Evolutionary conservation across 495 filamentous ascomycete genomes (phyloP), one percentile per base, ranked within the genome.

Genomic region (Xylaria intraflava): DNA sequence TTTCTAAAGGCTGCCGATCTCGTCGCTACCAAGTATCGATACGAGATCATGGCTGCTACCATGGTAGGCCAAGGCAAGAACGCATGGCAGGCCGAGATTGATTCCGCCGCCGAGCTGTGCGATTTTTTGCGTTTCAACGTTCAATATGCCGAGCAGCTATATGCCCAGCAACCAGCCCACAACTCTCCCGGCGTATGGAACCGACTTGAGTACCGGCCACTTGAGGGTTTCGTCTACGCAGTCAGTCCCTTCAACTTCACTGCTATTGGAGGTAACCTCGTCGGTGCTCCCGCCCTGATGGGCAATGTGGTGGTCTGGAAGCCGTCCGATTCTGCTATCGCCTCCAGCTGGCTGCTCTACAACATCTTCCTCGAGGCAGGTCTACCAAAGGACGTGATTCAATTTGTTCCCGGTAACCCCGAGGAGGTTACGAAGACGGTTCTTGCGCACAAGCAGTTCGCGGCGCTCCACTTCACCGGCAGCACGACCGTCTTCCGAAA

Each of bases 41-140:
- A 94, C 67, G 87, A 93, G 53, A 75, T 96, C 51, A 91, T 95
- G 86, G 90, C 91, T 6, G 80, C 89, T 33, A 96, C 90, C 7
- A 95, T 96, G 79, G 77, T 95, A 20, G 90, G 90, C 27, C 90
- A 96, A 69, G 90, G 90, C 57, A 96, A 96, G 78, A 95, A 95
- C 69, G 87, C 87, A 22, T 95, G 89, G 89, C 90, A 96, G 68
- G 90, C 90, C 17, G 90, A 96, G 79, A 95, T 96, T 59, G 90
- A 96, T 70, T 83, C 92, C 22, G 91, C 92, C 3, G 92, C 92
- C 2, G 91, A 97, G 76, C 72, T 95, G 38, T 83, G 80, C 58
- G 91, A 97, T 68, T 97, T 97, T 73, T 77, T 97, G 60, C 79
- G 87, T 54, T 94, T 94, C 73, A 90, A 88, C 59, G 89, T 93